Evolutionary conservation across 169 alveolate species (phyloP), one percentile per base, ranked within the genome.

Genomic region (Eimeria sp.): DNA sequence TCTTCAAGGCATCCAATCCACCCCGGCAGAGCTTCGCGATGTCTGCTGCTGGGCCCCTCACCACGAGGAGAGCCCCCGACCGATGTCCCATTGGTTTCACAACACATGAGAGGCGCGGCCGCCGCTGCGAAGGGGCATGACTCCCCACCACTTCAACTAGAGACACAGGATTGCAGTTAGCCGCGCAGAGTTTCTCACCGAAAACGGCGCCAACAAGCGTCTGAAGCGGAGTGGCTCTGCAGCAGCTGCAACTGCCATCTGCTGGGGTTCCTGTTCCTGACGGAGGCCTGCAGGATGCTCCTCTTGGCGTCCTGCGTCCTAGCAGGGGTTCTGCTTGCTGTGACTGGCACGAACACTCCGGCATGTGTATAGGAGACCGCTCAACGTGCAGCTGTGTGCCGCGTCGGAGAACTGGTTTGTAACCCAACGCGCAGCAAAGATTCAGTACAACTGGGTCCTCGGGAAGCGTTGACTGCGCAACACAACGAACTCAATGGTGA

Each of bases 81-180:
- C 91, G 82, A 40, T 85, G 91, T 20, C 91, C 91, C 91, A 85
- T 85, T 2, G 80, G 91, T 30, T 85, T 85, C 56, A 85, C 91
- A n/a, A 85, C 91, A 33, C 91, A 85, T 40, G 91, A 56, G n/a
- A 85, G 91, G 40, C 91, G 91, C 66, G 91, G 91, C 78, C 91
- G 8, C 60, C 91, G 91, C 66, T 16, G 91, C 60, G 91, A 85
- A 3, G 91, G 91, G 27, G 78, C 66, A 40, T 85, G 91, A 40
- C 66, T 85, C 27, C 91, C 91, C 23, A 85, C 91, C 23, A 85
- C 91, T 62, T 85, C 91, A 30, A 85, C 80, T 37, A 85, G 49
- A 58, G 66, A 85, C 13, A 85, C 91, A 37, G 91, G 91, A 37
- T 64, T 40, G 78, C 91, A 60, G 30, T 85, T 58, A 6, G 80